These are phyloP conservation scores for Orbilia quercus DNA, from an alignment of 2,329 filamentous ascomycete genomes.

Conservation along the genomic window DNA sequence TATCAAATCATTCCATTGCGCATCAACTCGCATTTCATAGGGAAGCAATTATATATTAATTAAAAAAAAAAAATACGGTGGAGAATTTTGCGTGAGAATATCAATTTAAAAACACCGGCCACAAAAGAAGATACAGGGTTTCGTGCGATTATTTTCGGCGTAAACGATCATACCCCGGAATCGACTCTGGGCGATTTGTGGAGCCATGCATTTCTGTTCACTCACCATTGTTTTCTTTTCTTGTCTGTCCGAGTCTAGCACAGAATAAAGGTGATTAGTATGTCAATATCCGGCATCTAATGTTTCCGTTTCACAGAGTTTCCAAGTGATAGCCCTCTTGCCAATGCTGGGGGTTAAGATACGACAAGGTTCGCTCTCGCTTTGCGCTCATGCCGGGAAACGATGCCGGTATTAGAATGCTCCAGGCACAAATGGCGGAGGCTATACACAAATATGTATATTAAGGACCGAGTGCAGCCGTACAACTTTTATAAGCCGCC, in stretches of 20 bases:
- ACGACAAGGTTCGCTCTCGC: slow-evolving; percentile 22
- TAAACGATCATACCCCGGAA: neutral
- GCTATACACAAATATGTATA: neutral
- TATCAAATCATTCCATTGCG: no score
- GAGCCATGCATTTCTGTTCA: neutral
- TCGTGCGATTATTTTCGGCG: no score
- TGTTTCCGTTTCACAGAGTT: slow-evolving; percentile 14
- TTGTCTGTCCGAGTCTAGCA: neutral
- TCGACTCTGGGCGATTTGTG: neutral
- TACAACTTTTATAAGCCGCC: neutral
- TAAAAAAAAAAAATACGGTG: neutral
- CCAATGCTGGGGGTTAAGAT: slow-evolving; percentile 13
- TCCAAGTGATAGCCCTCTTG: slow-evolving; percentile 1
- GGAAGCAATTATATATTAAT: no score
- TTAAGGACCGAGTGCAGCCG: neutral
- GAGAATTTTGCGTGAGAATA: neutral
- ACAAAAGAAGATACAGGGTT: no score
- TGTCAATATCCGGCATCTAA: neutral
- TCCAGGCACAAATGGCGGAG: neutral
- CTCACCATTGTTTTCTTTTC: neutral
- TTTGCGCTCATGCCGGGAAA: slow-evolving; percentile 18
- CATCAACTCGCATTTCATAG: no score
- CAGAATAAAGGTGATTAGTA: no score
- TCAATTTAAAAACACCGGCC: neutral
- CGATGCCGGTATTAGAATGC: slow-evolving; percentile 8